Percentiles rank a stretch among this genome's conserved stretches.
These are phyloP conservation scores for Volvox reticuliferus DNA, from an alignment of 139 green algal species.

Conservation along the genomic window DNA sequence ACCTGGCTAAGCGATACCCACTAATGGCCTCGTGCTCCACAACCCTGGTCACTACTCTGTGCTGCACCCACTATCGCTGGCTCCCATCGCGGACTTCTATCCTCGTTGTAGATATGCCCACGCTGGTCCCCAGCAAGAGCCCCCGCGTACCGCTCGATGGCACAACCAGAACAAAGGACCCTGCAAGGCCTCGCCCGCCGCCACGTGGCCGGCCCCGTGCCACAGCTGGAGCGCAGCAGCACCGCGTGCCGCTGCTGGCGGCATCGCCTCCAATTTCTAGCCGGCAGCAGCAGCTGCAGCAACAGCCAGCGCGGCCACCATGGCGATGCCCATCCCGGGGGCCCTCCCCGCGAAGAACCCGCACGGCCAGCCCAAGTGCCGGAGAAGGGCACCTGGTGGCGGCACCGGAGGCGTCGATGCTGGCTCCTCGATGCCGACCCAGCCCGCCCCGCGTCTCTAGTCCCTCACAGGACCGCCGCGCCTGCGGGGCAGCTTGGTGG, in stretches of 20 bases:
- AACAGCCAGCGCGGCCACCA: not conserved
- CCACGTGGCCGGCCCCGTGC: not conserved
- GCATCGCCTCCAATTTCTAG: not conserved
- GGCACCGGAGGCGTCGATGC: not conserved
- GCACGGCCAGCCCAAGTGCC: not conserved
- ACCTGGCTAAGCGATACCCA: not conserved
- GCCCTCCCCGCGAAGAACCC: not conserved
- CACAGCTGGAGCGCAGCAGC: not conserved
- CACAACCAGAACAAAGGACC: not conserved
- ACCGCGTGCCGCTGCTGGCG: not conserved
- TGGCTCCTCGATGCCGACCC: no score
- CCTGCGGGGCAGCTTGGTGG: no score
- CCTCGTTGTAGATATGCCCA: not conserved
- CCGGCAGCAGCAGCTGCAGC: not conserved
- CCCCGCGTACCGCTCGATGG: not conserved
- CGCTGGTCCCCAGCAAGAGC: conserved; percentile 28
- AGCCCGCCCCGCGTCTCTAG: no score
- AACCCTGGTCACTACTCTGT: no score
- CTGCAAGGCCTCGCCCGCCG: not conserved
- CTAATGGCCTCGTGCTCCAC: no score
- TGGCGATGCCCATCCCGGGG: conserved; percentile 30
- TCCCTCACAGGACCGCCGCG: no score
- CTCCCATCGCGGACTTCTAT: no score
- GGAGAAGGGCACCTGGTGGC: not conserved
- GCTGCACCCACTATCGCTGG: no score